Evolutionary conservation across 75 land plant genomes (phyloP).

Genomic region (Cupressus sempervirens): DNA sequence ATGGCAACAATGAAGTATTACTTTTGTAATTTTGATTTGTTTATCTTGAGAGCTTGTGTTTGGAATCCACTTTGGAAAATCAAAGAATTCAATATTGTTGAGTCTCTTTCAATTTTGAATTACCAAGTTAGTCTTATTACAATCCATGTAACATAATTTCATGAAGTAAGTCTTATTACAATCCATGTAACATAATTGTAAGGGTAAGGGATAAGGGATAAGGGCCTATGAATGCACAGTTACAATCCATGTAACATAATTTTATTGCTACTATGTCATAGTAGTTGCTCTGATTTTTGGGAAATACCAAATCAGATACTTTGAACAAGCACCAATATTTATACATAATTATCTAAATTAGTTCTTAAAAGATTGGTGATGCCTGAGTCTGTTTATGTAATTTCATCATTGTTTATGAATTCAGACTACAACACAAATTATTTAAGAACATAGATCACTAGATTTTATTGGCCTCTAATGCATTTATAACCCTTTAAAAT

Average conservation of each 20-base stretch:
- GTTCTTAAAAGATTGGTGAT: too few species aligned
- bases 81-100: background rate
- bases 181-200: too few species aligned
- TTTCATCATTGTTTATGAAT: too few species aligned
- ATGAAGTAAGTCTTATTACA: background rate
- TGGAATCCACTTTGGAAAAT: background rate
- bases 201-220: too few species aligned
- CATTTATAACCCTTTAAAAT: background rate
- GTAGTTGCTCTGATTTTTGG: too few species aligned
- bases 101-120: background rate
- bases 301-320: background rate
- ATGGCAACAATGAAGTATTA: background rate
- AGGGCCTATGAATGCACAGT: too few species aligned
- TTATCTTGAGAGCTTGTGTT: background rate
- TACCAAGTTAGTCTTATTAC: too few species aligned
- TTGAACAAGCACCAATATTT: background rate
- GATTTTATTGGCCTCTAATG: background rate
- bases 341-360: too few species aligned
- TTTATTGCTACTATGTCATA: background rate
- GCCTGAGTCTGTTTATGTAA: too few species aligned
- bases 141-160: too few species aligned
- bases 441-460: background rate
- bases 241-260: too few species aligned
- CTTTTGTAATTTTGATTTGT: background rate
- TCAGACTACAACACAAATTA: too few species aligned